Conservation (phyloP, 2,329 filamentous ascomycete genomes). For the Microsporum audouinii region DNA sequence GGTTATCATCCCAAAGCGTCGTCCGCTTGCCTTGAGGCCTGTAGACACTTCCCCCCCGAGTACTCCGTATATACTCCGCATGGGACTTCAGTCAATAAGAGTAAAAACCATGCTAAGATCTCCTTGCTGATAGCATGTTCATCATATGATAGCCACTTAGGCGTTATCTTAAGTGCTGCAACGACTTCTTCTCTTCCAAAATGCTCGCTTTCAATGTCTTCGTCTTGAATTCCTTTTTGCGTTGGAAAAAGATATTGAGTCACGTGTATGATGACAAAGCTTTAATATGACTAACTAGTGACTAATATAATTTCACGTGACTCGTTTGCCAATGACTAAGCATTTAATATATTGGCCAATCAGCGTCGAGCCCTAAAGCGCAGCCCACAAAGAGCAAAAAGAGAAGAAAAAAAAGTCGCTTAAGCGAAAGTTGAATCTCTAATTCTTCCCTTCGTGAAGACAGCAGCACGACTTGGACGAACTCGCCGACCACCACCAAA, state of each 20-base stretch:
- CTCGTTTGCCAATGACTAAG: background rate
- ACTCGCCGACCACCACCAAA: conserved; percentile 22
- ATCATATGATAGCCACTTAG: background rate
- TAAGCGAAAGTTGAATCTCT: conserved; percentile 34
- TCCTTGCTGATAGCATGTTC: too few species aligned
- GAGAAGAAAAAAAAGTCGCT: conserved; percentile 14
- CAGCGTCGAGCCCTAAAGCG: conserved; percentile 29
- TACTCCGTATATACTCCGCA: too few species aligned
- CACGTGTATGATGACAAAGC: background rate
- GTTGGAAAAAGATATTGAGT: background rate
- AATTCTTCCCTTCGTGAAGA: conserved; percentile 25
- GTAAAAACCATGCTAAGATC: too few species aligned
- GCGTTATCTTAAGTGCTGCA: background rate
- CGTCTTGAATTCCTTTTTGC: background rate
- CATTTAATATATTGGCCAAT: conserved; percentile 9
- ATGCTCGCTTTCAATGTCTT: background rate
- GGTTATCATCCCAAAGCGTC: background rate
- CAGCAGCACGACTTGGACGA: conserved; percentile 24
- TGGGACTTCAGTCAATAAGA: too few species aligned
- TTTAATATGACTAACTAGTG: background rate
- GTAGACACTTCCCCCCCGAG: too few species aligned
- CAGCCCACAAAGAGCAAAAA: conserved; percentile 22
- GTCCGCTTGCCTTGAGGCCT: too few species aligned
- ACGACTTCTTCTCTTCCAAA: background rate
- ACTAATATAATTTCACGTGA: background rate